These are phyloP conservation scores for Actinomucor elegans DNA, from an alignment of 371 early-diverging fungal genomes.

Conservation along the genomic window DNA sequence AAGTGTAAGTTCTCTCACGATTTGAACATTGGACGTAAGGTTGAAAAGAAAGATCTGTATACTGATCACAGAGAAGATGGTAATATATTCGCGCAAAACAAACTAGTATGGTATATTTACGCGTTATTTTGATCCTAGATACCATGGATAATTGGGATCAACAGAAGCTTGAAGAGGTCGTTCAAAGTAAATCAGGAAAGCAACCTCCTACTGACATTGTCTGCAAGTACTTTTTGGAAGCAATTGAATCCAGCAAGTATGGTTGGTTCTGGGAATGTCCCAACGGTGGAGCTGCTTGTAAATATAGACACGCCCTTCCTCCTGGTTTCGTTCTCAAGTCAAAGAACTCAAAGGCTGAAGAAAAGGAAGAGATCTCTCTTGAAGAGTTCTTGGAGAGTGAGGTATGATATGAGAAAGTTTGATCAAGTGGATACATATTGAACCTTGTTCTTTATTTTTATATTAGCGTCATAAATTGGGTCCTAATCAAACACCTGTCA, in stretches of 20 bases:
- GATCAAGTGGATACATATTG: no score
- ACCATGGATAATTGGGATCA: constrained; percentile 98
- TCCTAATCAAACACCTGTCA: constrained; percentile 93
- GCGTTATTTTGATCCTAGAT: no score
- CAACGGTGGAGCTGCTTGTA: constrained; percentile 85
- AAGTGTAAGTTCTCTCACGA: constrained; percentile 99
- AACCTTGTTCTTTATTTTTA: not conserved
- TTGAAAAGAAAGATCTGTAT: constrained; percentile 89
- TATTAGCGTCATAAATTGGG: constrained; percentile 92
- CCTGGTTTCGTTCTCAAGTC: constrained; percentile 96
- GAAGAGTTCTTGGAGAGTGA: constrained; percentile 97
- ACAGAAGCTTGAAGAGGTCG: constrained; percentile 85
- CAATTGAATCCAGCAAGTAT: constrained; percentile 96
- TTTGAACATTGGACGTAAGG: constrained; percentile 85
- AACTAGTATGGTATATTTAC: no score
- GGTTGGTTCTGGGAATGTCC: constrained; percentile 99
- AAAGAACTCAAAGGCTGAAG: constrained; percentile 78
- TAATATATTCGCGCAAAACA: constrained; percentile 8
- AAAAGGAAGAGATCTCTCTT: constrained; percentile 81
- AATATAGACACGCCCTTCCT: constrained; percentile 96
- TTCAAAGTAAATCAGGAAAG: constrained; percentile 83
- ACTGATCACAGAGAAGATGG: constrained; percentile 75
- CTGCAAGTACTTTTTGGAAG: constrained; percentile 99
- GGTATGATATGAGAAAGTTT: constrained; percentile 44
- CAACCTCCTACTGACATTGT: constrained; percentile 95